A percentile compares a stretch with the other conserved stretches of the same genome.
Evolutionary conservation across 2,329 filamentous ascomycete species (phyloP).

Genomic region (Pyricularia grisea): DNA sequence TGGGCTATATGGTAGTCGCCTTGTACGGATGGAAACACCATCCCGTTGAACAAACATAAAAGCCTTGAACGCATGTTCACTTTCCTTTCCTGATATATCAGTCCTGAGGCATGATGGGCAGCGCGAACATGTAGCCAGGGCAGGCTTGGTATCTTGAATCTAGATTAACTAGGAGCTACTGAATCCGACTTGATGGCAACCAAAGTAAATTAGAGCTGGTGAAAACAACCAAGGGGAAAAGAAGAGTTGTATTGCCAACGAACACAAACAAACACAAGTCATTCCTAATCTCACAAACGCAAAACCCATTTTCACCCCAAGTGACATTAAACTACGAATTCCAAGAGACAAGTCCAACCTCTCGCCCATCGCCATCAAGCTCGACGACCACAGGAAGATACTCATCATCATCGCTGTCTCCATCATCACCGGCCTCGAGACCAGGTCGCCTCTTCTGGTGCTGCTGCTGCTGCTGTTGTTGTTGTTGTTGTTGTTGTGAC

Average conservation of each 20-base stretch:
- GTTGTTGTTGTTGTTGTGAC: background rate
- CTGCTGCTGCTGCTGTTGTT: background rate
- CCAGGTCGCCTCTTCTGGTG: constrained; percentile 17
- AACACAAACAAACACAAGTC: background rate
- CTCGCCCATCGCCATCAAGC: constrained; percentile 39
- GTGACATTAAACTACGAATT: constrained; percentile 6
- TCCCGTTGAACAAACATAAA: too few species aligned
- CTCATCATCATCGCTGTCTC: constrained; percentile 38
- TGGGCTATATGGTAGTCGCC: too few species aligned
- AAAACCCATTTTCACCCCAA: background rate
- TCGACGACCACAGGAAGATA: constrained; percentile 44
- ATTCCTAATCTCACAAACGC: background rate
- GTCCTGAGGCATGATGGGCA: too few species aligned
- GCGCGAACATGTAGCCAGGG: too few species aligned
- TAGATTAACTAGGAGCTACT: background rate
- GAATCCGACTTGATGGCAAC: background rate
- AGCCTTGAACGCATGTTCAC: too few species aligned
- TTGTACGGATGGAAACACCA: too few species aligned
- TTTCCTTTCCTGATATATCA: too few species aligned
- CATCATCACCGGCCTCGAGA: constrained; percentile 32
- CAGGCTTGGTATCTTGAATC: too few species aligned
- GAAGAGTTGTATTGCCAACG: background rate
- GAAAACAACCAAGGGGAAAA: background rate
- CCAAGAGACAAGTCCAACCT: constrained; percentile 43
- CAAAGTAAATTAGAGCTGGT: background rate